A percentile compares a stretch with the other conserved stretches of the same genome.
Conservation (phyloP, 345 rosid species). For the Mangifera indica region DNA sequence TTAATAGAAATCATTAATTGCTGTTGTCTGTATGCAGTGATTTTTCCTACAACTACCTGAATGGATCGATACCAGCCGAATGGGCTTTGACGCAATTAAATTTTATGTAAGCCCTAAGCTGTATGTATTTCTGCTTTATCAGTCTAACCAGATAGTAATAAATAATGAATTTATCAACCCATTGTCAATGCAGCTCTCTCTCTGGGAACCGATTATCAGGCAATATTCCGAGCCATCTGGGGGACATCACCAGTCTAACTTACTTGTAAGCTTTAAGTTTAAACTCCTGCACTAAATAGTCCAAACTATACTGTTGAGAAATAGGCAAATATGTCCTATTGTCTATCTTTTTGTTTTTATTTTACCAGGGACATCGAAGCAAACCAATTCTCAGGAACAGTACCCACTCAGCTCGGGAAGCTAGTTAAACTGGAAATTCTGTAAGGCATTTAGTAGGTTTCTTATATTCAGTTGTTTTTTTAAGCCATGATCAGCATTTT, state of each 20-base stretch:
- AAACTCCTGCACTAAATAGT: background rate
- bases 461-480: background rate
- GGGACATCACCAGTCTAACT: conserved; percentile 38
- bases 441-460: conserved; percentile 35
- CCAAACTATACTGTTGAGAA: background rate
- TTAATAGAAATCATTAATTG: too few species aligned
- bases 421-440: conserved; percentile 42
- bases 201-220: conserved; percentile 44
- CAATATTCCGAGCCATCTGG: conserved; percentile 38
- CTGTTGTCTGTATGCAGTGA: conserved; percentile 42
- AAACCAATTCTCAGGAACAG: conserved; percentile 52
- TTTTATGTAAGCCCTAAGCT: conserved; percentile 38
- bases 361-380: conserved; percentile 56
- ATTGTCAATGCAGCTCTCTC: conserved; percentile 31
- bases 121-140: background rate
- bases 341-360: background rate
- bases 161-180: background rate
- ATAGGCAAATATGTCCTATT: background rate
- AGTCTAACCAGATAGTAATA: background rate
- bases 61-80: conserved; percentile 54
- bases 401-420: conserved; percentile 57
- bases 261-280: conserved; percentile 32
- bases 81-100: conserved; percentile 51
- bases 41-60: conserved; percentile 53
- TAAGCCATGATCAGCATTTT: background rate